Percentiles rank a stretch among this genome's conserved stretches.
Evolutionary conservation across 805 yeast species (phyloP).

Genomic region (Starmera dryadoides): DNA sequence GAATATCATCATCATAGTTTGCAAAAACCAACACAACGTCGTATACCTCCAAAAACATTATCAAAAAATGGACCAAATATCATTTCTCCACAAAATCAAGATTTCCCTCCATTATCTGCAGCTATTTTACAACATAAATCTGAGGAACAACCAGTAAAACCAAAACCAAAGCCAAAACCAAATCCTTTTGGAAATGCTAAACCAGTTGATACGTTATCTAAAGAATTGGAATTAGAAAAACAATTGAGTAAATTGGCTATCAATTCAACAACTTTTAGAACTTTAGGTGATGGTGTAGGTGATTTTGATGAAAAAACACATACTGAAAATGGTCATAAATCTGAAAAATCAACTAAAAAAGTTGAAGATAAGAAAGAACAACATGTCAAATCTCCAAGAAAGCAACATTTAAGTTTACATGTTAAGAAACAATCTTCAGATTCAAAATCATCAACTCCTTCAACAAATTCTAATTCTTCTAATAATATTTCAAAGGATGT

Average conservation of each 20-base stretch:
- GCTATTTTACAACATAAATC: slow-evolving; percentile 15
- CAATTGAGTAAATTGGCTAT: slow-evolving; percentile 33
- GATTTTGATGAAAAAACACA: background rate
- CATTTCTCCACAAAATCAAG: background rate
- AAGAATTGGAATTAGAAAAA: slow-evolving; percentile 56
- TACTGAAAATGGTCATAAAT: background rate
- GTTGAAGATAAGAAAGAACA: background rate
- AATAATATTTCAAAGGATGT: slow-evolving; percentile 1
- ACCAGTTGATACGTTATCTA: slow-evolving; percentile 73
- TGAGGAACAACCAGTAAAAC: slow-evolving; percentile 16
- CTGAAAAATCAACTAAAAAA: background rate
- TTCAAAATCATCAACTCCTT: background rate
- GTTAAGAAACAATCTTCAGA: background rate
- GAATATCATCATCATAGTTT: background rate
- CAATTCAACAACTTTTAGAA: slow-evolving; percentile 33
- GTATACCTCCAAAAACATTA: slow-evolving; percentile 8
- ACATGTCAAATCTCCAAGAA: background rate
- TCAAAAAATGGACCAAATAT: background rate
- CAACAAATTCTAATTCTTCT: background rate
- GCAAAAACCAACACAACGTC: background rate
- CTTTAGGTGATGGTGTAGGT: slow-evolving; percentile 12
- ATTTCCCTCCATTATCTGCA: slow-evolving; percentile 2
- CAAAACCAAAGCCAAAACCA: slow-evolving; percentile 29
- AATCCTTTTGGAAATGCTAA: slow-evolving; percentile 83
- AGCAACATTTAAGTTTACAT: background rate